These are phyloP conservation scores for Pittosporum tobira DNA, from an alignment of 129 eudicot species.

Conservation along the genomic window DNA sequence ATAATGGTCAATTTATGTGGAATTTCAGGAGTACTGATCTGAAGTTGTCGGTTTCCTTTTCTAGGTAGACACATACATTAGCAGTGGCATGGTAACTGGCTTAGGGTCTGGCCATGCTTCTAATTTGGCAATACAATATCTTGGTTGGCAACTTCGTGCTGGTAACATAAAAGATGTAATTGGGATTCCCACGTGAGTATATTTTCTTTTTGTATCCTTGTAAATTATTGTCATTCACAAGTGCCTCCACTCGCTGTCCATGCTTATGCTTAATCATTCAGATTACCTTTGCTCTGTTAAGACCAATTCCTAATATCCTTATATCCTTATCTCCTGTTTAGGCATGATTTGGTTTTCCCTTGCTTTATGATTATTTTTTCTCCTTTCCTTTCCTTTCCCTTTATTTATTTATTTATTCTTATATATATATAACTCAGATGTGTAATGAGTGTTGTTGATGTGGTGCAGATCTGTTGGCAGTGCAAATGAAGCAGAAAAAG, in stretches of 20 bases:
- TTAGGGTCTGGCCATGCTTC: slow-evolving; percentile 57
- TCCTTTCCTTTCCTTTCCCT: no score
- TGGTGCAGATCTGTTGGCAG: slow-evolving; percentile 47
- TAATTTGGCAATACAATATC: slow-evolving; percentile 42
- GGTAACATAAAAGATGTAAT: slow-evolving; percentile 44
- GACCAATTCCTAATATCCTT: no score
- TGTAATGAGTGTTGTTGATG: slow-evolving; percentile 6
- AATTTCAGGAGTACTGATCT: slow-evolving; percentile 4
- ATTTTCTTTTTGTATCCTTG: slow-evolving; percentile 3
- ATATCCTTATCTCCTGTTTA: no score
- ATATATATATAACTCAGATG: not conserved
- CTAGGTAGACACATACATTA: slow-evolving; percentile 53
- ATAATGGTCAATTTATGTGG: not conserved
- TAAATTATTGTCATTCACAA: not conserved
- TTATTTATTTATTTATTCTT: no score
- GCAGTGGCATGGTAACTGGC: slow-evolving; percentile 62
- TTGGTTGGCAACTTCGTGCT: slow-evolving; percentile 50
- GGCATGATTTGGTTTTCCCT: no score
- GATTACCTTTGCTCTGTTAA: no score
- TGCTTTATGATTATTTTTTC: no score
- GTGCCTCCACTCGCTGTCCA: not conserved
- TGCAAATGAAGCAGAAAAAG: slow-evolving; percentile 63
- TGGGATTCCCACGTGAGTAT: slow-evolving; percentile 57
- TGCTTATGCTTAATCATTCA: no score
- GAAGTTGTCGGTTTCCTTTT: slow-evolving; percentile 1